These are phyloP conservation scores for Gloeopeniophorella convolvens DNA, from an alignment of 768 basidiomycete genomes.

Conservation along the genomic window DNA sequence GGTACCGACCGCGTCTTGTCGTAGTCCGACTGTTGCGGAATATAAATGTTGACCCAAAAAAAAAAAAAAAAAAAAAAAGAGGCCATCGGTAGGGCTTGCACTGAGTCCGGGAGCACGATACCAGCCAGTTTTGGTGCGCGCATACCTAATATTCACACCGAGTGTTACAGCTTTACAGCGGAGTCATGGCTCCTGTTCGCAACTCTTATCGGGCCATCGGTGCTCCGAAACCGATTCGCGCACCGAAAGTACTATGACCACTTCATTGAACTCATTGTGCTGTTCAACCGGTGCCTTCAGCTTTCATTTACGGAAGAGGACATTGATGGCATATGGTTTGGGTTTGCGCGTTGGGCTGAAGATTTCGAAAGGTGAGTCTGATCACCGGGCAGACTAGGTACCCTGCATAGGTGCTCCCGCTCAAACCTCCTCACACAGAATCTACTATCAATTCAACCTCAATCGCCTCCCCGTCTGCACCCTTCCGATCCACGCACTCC, in stretches of 20 bases:
- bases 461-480: constrained; percentile 27
- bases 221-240: constrained; percentile 31
- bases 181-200: constrained; percentile 38
- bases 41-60: no score
- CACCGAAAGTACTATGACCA: constrained; percentile 34
- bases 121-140: constrained; percentile 34
- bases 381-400: not conserved
- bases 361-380: constrained; percentile 34
- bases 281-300: constrained; percentile 34
- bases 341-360: constrained; percentile 33
- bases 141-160: constrained; percentile 30
- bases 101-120: constrained; percentile 30
- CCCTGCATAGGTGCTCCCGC: no score
- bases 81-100: constrained; percentile 32
- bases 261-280: constrained; percentile 34
- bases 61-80: no score
- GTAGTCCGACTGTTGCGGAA: no score
- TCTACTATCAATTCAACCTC: constrained; percentile 27
- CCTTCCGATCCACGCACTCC: constrained; percentile 29
- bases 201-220: constrained; percentile 32
- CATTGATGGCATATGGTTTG: constrained; percentile 24
- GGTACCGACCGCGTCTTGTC: no score
- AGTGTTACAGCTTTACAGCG: constrained; percentile 28
- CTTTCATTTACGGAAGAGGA: constrained; percentile 29
- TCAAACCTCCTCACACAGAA: not conserved